Evolutionary conservation across 441 rosid genomes (phyloP).

Genomic region (Geranium incanum): DNA sequence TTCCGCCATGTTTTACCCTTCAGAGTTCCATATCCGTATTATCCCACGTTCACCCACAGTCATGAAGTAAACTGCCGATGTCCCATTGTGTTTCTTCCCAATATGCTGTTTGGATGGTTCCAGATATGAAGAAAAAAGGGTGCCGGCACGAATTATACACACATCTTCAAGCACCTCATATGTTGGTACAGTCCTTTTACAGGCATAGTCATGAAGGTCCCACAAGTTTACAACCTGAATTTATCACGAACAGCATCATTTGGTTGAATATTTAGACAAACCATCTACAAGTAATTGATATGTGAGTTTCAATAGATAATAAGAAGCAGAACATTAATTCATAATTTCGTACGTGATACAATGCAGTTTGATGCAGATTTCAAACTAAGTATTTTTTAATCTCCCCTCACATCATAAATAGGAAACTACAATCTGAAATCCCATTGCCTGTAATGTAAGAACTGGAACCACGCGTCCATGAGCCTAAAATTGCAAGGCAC

Average conservation of each 20-base stretch:
- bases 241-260: constrained; percentile 16
- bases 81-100: constrained; percentile 35
- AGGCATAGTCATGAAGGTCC: constrained; percentile 75
- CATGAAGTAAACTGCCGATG: constrained; percentile 45
- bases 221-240: constrained; percentile 85
- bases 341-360: background rate
- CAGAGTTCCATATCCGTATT: constrained; percentile 75
- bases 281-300: background rate
- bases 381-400: background rate
- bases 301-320: constrained; percentile 5
- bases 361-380: background rate
- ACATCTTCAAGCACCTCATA: constrained; percentile 80
- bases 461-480: background rate
- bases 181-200: constrained; percentile 67
- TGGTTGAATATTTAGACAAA: constrained; percentile 12
- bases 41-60: constrained; percentile 90
- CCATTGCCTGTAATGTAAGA: background rate
- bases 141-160: constrained; percentile 42
- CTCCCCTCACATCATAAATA: background rate
- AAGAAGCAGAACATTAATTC: background rate
- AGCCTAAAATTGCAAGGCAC: background rate
- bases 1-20: constrained; percentile 42
- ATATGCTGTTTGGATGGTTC: constrained; percentile 34
- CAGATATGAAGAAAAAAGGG: constrained; percentile 42
- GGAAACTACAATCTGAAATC: background rate